phyloP scores from a whole-genome alignment of 2,329 filamentous ascomycete species.

The Aspergillus fumigatus region DNA sequence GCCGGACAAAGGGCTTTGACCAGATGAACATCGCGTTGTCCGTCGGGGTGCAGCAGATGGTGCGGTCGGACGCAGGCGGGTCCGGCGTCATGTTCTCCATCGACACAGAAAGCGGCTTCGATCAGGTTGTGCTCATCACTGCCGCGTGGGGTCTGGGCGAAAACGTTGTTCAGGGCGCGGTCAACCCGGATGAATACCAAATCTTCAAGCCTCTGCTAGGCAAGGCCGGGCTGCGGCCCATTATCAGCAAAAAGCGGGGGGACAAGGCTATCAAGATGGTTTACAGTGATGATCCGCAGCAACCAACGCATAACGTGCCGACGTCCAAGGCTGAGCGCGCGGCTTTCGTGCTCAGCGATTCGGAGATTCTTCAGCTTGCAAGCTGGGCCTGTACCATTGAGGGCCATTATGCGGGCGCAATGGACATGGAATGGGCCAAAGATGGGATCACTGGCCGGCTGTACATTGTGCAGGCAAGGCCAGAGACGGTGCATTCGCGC shows the following conservation, averaged over 20 bases:
- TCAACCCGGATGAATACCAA: conserved; percentile 39
- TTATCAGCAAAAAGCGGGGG: conserved; percentile 33
- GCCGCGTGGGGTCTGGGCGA: conserved; percentile 37
- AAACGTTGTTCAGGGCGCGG: conserved; percentile 36
- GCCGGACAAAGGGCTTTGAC: conserved; percentile 18
- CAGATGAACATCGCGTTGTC: conserved; percentile 18
- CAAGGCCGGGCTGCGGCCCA: conserved; percentile 24
- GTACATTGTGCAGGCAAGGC: conserved; percentile 36
- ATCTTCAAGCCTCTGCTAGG: conserved; percentile 35
- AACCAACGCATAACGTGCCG: conserved; percentile 32
- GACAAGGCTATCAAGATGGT: conserved; percentile 35
- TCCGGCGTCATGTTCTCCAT: conserved; percentile 41
- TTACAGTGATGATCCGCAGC: conserved; percentile 23
- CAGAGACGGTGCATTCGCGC: conserved; percentile 36
- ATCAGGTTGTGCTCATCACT: conserved; percentile 39
- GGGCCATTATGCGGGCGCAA: conserved; percentile 31
- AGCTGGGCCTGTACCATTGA: conserved; percentile 36
- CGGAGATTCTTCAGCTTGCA: conserved; percentile 33
- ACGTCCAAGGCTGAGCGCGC: conserved; percentile 34
- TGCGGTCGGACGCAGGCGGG: conserved; percentile 31
- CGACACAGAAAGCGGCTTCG: conserved; percentile 38
- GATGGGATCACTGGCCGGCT: conserved; percentile 23
- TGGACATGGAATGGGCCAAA: conserved; percentile 41
- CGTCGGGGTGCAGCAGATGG: conserved; percentile 23
- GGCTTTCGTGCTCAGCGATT: conserved; percentile 29